Conservation (phyloP, 768 basidiomycete species). For the Pholiota conissans region DNA sequence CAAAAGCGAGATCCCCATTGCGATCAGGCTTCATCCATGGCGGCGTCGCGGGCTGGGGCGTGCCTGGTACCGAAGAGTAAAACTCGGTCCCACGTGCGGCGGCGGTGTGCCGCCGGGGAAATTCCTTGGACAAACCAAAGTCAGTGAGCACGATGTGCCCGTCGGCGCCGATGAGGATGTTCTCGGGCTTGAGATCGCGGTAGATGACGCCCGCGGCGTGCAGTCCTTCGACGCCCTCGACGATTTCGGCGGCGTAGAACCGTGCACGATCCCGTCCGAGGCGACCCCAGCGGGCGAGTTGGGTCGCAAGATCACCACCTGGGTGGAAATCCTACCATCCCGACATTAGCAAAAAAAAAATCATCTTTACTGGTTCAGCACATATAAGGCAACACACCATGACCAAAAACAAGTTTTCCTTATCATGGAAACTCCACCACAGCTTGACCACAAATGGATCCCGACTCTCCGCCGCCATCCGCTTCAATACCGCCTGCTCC, state of each 20-base stretch:
- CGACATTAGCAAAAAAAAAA: neutral
- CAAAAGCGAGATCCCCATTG: conserved; percentile 48
- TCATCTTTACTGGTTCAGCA: conserved; percentile 5
- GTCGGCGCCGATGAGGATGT: conserved; percentile 90
- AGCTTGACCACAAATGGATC: conserved; percentile 96
- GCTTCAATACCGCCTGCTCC: conserved; percentile 92
- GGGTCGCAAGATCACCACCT: conserved; percentile 95
- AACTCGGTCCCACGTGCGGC: conserved; percentile 65
- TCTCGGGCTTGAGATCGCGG: conserved; percentile 96
- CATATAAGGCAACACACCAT: conserved; percentile 61
- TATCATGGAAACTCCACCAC: conserved; percentile 98
- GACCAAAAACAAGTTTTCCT: conserved; percentile 94
- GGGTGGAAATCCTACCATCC: conserved; percentile 81
- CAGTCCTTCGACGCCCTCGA: conserved; percentile 93
- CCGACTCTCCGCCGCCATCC: conserved; percentile 85
- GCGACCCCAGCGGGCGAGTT: conserved; percentile 93
- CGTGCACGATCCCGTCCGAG: conserved; percentile 91
- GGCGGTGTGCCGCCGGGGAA: conserved; percentile 52
- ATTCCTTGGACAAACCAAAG: conserved; percentile 94
- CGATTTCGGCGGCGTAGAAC: conserved; percentile 97
- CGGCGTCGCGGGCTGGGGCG: conserved; percentile 49
- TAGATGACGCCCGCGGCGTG: conserved; percentile 96
- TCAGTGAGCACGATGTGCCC: conserved; percentile 98
- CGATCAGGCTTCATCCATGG: conserved; percentile 78
- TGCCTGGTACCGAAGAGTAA: conserved; percentile 49